These are phyloP conservation scores for Fereydounia khargensis DNA, from an alignment of 1,284 basidiomycete genomes.

Conservation along the genomic window DNA sequence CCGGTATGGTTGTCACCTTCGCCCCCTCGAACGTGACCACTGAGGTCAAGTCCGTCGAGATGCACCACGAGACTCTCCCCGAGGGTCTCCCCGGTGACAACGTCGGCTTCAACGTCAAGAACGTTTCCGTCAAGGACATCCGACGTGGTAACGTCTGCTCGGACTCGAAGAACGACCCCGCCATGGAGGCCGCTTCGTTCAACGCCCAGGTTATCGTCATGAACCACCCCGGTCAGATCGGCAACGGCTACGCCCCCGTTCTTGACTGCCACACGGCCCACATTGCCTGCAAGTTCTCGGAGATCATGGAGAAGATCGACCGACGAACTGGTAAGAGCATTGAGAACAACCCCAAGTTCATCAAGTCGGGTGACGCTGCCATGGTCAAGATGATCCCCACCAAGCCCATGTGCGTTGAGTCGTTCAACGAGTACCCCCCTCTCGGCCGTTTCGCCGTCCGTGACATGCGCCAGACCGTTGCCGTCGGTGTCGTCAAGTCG, in stretches of 20 bases:
- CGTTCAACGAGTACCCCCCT: slow-evolving; percentile 96
- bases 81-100: slow-evolving; percentile 97
- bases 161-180: slow-evolving; percentile 99
- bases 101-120: slow-evolving; percentile 88
- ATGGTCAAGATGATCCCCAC: slow-evolving; percentile 95
- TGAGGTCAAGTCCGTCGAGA: slow-evolving; percentile 99
- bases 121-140: slow-evolving; percentile 99
- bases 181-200: slow-evolving; percentile 99
- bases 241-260: slow-evolving; percentile 94
- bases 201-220: slow-evolving; percentile 99
- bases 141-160: slow-evolving; percentile 98
- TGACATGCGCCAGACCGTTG: slow-evolving; percentile 62
- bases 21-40: slow-evolving; percentile 97
- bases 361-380: slow-evolving; percentile 67
- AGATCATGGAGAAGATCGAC: slow-evolving; percentile 98
- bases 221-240: slow-evolving; percentile 99
- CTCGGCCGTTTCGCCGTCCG: slow-evolving; percentile 87
- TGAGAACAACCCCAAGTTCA: slow-evolving; percentile 86
- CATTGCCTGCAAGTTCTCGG: slow-evolving; percentile 99
- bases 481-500: slow-evolving; percentile 89
- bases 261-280: slow-evolving; percentile 99
- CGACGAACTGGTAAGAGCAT: slow-evolving; percentile 85
- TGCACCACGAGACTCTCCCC: slow-evolving; percentile 99
- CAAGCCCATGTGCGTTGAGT: slow-evolving; percentile 98
- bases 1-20: slow-evolving; percentile 93